Evolutionary conservation across 2,329 filamentous ascomycete genomes (phyloP), one percentile per base, ranked within the genome.

Genomic region (Calycina marina): DNA sequence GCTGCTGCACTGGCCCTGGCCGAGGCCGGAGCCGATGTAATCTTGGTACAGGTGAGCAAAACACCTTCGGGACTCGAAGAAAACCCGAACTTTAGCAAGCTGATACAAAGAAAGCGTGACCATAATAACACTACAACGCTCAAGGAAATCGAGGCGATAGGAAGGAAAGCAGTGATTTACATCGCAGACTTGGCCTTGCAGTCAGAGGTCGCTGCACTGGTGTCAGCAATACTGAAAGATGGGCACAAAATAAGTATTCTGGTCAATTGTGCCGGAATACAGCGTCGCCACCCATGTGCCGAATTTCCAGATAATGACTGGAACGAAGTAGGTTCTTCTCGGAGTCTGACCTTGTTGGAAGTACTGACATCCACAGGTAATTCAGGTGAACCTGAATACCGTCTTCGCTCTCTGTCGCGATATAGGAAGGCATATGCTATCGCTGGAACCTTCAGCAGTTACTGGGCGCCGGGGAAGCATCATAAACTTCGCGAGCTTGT

Each of bases 351-450:
- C 17, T 26, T 10, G 24, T 5, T 26, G 25, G 15, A 30, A n/a
- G 24, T 67, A 14, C 12, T 18, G 22, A 28, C 22, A 25, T 12
- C 20, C 18, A 20, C 31, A 49, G 47, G 48, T 93, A 17, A 61
- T 93, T 25, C 81, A 93, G 61, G 78, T 93, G 30, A 94, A 94
- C 58, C 71, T 93, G 28, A 79, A 69, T 49, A 67, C 78, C 26
- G 81, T 90, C 33, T 93, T 93, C 59, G 72, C 72, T 1, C 65
- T 92, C 34, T 70, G 72, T 57, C 74, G 83, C 38, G 81, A 86
- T 53, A 67, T 83, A 11, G 82, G 81, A 41, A 73, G 75, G 10
- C 78, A 86, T 59, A 84, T 90, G 72, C 72, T 90, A 16, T 52
- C 56, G 14, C 48, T 44, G 31, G 39, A 42, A 46, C 58, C 16